Evolutionary conservation across 2,329 filamentous ascomycete genomes (phyloP).

Genomic region (Fusarium sublunatum): DNA sequence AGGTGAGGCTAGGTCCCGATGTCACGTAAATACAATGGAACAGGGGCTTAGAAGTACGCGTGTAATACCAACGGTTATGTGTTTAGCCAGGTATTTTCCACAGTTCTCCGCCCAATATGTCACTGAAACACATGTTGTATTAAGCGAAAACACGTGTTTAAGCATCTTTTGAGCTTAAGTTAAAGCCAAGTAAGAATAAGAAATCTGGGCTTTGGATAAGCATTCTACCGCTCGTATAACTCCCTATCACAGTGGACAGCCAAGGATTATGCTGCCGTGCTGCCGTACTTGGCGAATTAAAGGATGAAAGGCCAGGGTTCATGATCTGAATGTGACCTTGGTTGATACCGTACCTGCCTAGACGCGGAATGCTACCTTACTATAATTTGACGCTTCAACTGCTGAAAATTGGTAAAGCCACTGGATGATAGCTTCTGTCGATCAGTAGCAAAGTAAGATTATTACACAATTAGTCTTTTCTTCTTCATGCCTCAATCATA

Average conservation of each 20-base stretch:
- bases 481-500: no score
- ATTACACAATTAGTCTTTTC: no score
- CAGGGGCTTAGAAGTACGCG: no score
- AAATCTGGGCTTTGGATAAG: background rate
- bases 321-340: background rate
- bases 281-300: slow-evolving; percentile 18
- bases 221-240: background rate
- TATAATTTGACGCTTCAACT: no score
- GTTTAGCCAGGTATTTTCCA: background rate
- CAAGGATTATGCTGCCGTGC: slow-evolving; percentile 12
- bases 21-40: no score
- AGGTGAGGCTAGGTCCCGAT: no score
- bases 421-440: no score
- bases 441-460: no score
- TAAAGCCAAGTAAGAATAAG: slow-evolving; percentile 1
- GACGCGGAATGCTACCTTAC: no score
- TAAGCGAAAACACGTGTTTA: background rate
- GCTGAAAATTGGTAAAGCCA: no score
- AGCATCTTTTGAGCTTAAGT: slow-evolving; percentile 14
- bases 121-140: background rate
- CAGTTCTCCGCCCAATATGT: background rate
- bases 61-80: background rate
- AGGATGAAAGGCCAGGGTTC: slow-evolving; percentile 9
- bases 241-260: background rate
- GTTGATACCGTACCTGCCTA: background rate